Percentiles rank a stretch among this genome's conserved stretches.
Evolutionary conservation across 2,329 filamentous ascomycete species (phyloP).

Genomic region (Diatrype stigma): DNA sequence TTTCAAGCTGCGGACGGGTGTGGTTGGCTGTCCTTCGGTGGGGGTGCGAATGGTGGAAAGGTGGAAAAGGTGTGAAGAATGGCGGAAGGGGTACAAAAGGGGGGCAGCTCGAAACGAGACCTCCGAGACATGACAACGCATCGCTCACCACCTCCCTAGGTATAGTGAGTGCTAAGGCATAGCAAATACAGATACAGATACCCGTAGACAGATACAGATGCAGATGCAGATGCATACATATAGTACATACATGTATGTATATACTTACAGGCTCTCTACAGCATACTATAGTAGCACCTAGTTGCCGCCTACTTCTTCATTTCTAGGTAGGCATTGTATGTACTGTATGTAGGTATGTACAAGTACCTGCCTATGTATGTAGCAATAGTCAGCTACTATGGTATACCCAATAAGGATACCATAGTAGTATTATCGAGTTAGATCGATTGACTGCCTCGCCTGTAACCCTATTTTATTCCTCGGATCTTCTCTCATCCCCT

Average conservation of each 20-base stretch:
- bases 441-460: neutral
- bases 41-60: neutral
- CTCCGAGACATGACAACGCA: conserved; percentile 9
- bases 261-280: neutral
- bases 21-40: conserved; percentile 6
- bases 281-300: too few species aligned
- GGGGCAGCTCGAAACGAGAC: conserved; percentile 21
- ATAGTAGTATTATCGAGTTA: too few species aligned
- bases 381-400: too few species aligned
- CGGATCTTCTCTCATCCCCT: neutral
- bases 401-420: too few species aligned
- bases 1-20: neutral
- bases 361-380: too few species aligned
- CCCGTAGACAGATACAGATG: too few species aligned
- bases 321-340: too few species aligned
- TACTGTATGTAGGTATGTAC: too few species aligned
- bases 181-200: too few species aligned
- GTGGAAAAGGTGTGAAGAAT: too few species aligned
- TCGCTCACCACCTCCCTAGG: neutral
- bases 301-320: too few species aligned
- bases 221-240: neutral
- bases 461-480: neutral
- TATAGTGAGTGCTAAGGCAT: too few species aligned
- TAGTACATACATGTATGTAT: neutral
- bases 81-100: neutral